Evolutionary conservation across 208 protist species (phyloP).

Genomic region (Naegleria lovaniensis): DNA sequence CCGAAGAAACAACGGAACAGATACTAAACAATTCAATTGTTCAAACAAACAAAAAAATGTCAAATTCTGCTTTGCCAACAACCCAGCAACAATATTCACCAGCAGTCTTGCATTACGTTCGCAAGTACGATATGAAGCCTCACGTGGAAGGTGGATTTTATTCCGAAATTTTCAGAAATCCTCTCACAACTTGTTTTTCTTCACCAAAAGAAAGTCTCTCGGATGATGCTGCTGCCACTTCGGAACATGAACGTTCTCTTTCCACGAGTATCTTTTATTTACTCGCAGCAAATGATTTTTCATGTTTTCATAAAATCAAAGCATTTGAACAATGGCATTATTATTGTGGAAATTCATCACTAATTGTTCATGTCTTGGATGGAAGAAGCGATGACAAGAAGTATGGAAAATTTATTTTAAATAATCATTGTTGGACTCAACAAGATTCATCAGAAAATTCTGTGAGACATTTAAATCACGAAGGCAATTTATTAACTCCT

Average conservation of each 20-base stretch:
- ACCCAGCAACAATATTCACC: too few relatives aligned
- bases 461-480: background rate
- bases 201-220: background rate
- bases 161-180: background rate
- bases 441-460: background rate
- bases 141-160: background rate
- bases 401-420: background rate
- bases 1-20: too few relatives aligned
- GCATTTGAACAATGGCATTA: conserved; percentile 4
- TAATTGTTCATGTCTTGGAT: background rate
- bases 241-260: background rate
- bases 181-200: background rate
- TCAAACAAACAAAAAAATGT: too few relatives aligned
- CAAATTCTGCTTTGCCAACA: too few relatives aligned
- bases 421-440: background rate
- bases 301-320: background rate
- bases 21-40: too few relatives aligned
- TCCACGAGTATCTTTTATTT: background rate
- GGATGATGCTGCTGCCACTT: background rate
- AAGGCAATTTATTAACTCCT: background rate
- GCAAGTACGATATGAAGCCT: background rate
- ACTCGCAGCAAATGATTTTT: background rate
- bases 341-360: background rate
- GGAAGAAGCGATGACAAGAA: background rate
- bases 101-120: background rate